Evolutionary conservation across 2,329 filamentous ascomycete genomes (phyloP).

Genomic region (Erysiphe neolycopersici): DNA sequence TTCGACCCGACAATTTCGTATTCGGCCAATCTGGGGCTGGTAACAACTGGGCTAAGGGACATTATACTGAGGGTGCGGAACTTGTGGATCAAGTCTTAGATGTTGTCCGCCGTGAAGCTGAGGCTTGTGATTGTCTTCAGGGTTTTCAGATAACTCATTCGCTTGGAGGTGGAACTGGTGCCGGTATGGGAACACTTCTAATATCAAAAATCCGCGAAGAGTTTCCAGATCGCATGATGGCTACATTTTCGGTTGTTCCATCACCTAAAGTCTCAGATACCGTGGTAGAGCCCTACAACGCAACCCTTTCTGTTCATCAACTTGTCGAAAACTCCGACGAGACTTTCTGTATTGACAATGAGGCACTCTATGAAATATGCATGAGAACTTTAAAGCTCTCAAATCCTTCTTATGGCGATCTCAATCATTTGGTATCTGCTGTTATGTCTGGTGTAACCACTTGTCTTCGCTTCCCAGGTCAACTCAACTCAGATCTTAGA

Average conservation of each 20-base stretch:
- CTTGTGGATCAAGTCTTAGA: constrained; percentile 95
- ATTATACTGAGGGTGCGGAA: constrained; percentile 99
- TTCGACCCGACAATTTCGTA: constrained; percentile 99
- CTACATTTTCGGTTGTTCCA: constrained; percentile 95
- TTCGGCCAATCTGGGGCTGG: constrained; percentile 98
- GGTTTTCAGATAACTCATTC: constrained; percentile 99
- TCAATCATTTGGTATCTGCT: constrained; percentile 97
- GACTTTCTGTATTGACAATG: constrained; percentile 99
- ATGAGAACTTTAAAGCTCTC: constrained; percentile 98
- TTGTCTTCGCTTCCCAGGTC: constrained; percentile 94
- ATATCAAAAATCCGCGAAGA: constrained; percentile 99
- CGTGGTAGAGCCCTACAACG: constrained; percentile 99
- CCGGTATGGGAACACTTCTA: constrained; percentile 97
- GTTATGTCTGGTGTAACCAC: constrained; percentile 99
- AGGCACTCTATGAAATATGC: constrained; percentile 99
- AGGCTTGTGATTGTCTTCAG: constrained; percentile 98
- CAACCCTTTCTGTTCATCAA: constrained; percentile 95
- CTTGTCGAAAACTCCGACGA: constrained; percentile 99
- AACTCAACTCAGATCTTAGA: constrained; percentile 98
- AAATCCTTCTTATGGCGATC: constrained; percentile 94
- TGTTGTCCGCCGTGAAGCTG: constrained; percentile 93
- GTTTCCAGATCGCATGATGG: constrained; percentile 99
- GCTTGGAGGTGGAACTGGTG: constrained; percentile 98
- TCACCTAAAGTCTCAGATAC: constrained; percentile 99
- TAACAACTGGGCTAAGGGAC: constrained; percentile 99